Evolutionary conservation across 1,139 yeast species (phyloP).

Genomic region (Geotrichum bryndzae): DNA sequence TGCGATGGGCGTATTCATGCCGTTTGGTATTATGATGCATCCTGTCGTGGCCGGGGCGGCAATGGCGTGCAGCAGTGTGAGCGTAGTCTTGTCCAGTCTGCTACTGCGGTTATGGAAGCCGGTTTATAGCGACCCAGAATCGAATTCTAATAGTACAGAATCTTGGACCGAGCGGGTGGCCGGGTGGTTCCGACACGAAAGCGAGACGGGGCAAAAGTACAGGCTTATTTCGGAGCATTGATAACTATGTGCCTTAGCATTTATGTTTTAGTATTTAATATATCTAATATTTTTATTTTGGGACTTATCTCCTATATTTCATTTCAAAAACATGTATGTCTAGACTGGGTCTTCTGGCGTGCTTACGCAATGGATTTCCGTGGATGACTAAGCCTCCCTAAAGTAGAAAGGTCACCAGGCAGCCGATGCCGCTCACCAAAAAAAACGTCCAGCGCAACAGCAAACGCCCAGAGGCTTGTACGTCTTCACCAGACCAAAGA

Average conservation of each 20-base stretch:
- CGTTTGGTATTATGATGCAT: slow-evolving; percentile 76
- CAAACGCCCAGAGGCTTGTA: neutral
- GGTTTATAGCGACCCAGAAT: neutral
- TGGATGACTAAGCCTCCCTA: neutral
- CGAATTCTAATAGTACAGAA: neutral
- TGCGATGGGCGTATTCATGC: slow-evolving; percentile 87
- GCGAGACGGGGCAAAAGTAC: neutral
- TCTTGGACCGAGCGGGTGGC: neutral
- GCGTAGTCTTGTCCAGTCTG: slow-evolving; percentile 80
- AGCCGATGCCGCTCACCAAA: neutral
- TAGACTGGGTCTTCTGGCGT: neutral
- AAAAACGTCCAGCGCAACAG: neutral
- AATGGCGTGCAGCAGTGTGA: slow-evolving; percentile 88
- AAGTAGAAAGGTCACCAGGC: neutral
- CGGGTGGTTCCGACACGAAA: neutral
- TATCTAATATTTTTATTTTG: neutral
- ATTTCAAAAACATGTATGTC: neutral
- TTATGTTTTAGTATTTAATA: neutral
- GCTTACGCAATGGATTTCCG: neutral
- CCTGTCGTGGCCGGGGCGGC: slow-evolving; percentile 81
- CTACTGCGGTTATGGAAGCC: slow-evolving; percentile 42
- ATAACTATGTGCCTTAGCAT: neutral
- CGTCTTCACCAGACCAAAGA: neutral
- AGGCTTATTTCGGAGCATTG: neutral
- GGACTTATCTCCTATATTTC: neutral